Evolutionary conservation across 2,329 filamentous ascomycete genomes (phyloP).

Genomic region (Ophiocordyceps robertsii): DNA sequence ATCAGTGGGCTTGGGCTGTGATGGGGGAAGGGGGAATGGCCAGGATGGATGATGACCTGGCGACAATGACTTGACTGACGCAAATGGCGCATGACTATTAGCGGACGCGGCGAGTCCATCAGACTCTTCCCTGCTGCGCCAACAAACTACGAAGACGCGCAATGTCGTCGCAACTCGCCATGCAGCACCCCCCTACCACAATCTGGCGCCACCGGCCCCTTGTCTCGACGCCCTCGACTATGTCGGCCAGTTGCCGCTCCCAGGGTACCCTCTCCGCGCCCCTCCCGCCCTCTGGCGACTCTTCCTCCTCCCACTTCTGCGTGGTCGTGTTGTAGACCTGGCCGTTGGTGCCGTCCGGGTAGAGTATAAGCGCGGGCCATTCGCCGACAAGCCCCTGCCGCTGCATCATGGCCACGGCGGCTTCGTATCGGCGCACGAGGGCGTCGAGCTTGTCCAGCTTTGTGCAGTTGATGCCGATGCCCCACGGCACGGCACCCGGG

Average conservation of each 20-base stretch:
- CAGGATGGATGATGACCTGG: no score
- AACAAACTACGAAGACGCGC: conserved; percentile 12
- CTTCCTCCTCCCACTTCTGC: conserved; percentile 36
- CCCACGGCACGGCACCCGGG: conserved; percentile 32
- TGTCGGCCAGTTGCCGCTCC: conserved; percentile 29
- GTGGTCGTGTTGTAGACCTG: conserved; percentile 53
- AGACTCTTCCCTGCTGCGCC: neutral
- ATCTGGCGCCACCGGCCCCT: conserved; percentile 29
- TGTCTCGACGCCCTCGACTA: conserved; percentile 22
- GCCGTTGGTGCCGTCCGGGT: conserved; percentile 56
- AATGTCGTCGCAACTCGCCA: conserved; percentile 25
- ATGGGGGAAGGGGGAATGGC: neutral
- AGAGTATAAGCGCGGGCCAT: conserved; percentile 46
- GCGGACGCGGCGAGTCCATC: no score
- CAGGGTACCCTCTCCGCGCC: conserved; percentile 20
- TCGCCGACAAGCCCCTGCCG: conserved; percentile 15
- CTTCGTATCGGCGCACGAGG: conserved; percentile 42
- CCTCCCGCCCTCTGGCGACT: conserved; percentile 18
- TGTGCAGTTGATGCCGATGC: conserved; percentile 56
- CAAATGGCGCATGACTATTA: no score
- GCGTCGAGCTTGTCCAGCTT: conserved; percentile 48
- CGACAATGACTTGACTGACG: no score
- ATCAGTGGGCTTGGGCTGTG: conserved; percentile 18
- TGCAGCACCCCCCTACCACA: conserved; percentile 41
- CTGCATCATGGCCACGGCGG: conserved; percentile 25